These are phyloP conservation scores for Suillus paluster DNA, from an alignment of 768 basidiomycete genomes.

Conservation along the genomic window DNA sequence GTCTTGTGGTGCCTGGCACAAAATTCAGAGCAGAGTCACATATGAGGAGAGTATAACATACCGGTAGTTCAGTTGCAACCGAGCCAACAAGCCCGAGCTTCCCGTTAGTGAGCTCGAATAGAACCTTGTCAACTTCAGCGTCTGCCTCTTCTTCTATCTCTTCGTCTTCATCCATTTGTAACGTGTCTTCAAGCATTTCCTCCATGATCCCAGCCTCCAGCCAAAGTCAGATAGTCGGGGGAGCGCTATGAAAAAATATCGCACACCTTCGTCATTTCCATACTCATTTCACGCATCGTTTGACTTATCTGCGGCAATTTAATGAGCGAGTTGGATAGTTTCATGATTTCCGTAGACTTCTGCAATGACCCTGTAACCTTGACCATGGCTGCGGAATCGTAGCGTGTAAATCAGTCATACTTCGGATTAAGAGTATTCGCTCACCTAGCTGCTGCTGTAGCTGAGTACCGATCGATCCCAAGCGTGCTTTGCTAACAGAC, in stretches of 20 bases:
- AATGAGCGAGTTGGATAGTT: conserved; percentile 89
- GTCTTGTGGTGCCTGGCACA: conserved; percentile 58
- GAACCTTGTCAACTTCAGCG: conserved; percentile 94
- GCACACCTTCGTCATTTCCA: conserved; percentile 98
- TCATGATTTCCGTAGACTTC: conserved; percentile 99
- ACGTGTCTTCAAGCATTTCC: conserved; percentile 95
- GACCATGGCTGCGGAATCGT: conserved; percentile 69
- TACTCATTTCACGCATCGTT: conserved; percentile 96
- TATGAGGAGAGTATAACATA: conserved; percentile 43
- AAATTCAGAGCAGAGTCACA: conserved; percentile 11
- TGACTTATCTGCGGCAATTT: conserved; percentile 92
- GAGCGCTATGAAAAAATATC: background rate
- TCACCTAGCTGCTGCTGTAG: conserved; percentile 90
- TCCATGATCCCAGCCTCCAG: conserved; percentile 94
- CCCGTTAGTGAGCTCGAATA: conserved; percentile 94
- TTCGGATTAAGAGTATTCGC: conserved; percentile 24
- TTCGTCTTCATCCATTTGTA: conserved; percentile 92
- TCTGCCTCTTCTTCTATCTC: conserved; percentile 97
- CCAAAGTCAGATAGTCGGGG: conserved; percentile 12
- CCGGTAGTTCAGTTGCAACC: conserved; percentile 75
- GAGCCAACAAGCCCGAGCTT: conserved; percentile 88
- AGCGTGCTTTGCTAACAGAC: conserved; percentile 88
- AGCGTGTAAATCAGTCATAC: conserved; percentile 5
- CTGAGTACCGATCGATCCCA: conserved; percentile 90
- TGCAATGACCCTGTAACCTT: conserved; percentile 98